phyloP scores from a whole-genome alignment of 1,284 basidiomycete species.

The Amylostereum areolatum region DNA sequence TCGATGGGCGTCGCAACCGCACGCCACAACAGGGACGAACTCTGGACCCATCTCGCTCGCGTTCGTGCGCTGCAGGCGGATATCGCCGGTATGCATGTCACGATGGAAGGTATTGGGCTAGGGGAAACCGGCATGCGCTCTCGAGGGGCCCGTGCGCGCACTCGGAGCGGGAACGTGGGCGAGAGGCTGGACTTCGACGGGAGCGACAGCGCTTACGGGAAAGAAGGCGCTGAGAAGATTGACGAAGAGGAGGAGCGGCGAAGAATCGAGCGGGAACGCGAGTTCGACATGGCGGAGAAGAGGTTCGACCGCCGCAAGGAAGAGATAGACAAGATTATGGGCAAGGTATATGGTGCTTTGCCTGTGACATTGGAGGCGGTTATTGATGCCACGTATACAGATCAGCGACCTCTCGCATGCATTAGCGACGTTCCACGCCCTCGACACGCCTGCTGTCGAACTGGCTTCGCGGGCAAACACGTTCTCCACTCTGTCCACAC shows the following conservation, averaged over 20 bases:
- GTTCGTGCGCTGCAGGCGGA: slow-evolving; percentile 65
- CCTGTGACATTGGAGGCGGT: background rate
- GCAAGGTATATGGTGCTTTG: slow-evolving; percentile 40
- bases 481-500: background rate
- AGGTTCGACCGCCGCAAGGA: slow-evolving; percentile 63
- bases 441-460: slow-evolving; percentile 47
- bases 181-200: slow-evolving; percentile 21
- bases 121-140: slow-evolving; percentile 11
- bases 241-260: slow-evolving; percentile 25
- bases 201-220: slow-evolving; percentile 22
- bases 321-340: slow-evolving; percentile 65
- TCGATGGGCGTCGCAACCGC: slow-evolving; percentile 28
- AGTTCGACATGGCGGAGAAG: slow-evolving; percentile 58
- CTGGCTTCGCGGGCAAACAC: slow-evolving; percentile 20
- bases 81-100: slow-evolving; percentile 62
- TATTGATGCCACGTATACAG: slow-evolving; percentile 26
- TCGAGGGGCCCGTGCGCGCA: slow-evolving; percentile 14
- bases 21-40: slow-evolving; percentile 36
- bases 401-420: slow-evolving; percentile 53
- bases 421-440: slow-evolving; percentile 52
- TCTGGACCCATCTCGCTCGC: slow-evolving; percentile 61
- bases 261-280: slow-evolving; percentile 43
- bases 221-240: slow-evolving; percentile 25
- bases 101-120: slow-evolving; percentile 61
- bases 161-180: slow-evolving; percentile 16